phyloP scores from a whole-genome alignment of 768 basidiomycete species.

The Tulasnella sp. region DNA sequence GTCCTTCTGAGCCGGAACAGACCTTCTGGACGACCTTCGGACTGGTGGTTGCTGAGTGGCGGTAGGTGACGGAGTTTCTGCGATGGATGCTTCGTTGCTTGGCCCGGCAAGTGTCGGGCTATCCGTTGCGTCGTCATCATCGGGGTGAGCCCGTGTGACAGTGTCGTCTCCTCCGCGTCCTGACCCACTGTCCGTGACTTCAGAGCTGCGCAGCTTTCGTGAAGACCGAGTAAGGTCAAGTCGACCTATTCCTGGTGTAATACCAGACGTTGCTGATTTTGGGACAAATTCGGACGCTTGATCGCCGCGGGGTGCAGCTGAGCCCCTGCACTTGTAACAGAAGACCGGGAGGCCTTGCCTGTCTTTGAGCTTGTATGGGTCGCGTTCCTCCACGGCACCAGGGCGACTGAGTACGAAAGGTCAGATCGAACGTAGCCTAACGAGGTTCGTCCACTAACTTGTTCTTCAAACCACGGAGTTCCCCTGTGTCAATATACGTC shows the following conservation, averaged over 20 bases:
- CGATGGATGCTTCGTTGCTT: background rate
- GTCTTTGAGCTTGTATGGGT: constrained; percentile 77
- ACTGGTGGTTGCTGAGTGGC: background rate
- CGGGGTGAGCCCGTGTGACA: background rate
- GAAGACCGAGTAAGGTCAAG: background rate
- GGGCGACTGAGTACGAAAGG: constrained; percentile 47
- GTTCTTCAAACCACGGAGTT: constrained; percentile 60
- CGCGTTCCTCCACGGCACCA: constrained; percentile 84
- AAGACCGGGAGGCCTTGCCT: constrained; percentile 71
- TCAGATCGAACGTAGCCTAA: background rate
- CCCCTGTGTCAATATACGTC: constrained; percentile 69
- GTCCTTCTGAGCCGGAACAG: background rate
- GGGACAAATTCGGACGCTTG: background rate
- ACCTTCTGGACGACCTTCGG: background rate
- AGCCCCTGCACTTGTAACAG: constrained; percentile 81
- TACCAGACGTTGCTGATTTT: background rate
- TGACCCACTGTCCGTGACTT: background rate
- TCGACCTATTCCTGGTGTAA: background rate
- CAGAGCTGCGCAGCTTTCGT: background rate
- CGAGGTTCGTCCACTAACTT: constrained; percentile 53
- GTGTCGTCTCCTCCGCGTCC: background rate
- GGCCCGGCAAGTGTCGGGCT: background rate
- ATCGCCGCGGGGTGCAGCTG: constrained; percentile 33
- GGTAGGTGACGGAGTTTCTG: background rate
- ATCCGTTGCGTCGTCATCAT: background rate